phyloP scores from a whole-genome alignment of 805 yeast species.

The Barnettozyma sucrosica region DNA sequence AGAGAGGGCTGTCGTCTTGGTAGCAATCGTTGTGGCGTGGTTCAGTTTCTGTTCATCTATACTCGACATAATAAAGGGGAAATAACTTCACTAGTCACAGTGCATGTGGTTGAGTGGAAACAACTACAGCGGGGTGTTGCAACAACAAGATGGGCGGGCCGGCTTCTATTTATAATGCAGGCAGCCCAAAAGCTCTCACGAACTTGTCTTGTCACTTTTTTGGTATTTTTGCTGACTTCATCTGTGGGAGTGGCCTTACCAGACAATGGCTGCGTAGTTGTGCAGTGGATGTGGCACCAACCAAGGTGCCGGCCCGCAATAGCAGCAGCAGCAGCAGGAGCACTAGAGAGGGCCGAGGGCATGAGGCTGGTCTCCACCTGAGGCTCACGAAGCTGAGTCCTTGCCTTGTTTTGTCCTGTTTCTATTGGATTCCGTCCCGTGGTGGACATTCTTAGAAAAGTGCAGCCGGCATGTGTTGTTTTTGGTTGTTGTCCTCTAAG shows the following conservation, averaged over 20 bases:
- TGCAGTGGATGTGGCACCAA: not conserved
- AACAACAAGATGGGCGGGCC: not conserved
- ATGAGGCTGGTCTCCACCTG: too few species aligned
- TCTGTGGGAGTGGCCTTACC: not conserved
- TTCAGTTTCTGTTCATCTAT: slow-evolving; percentile 16
- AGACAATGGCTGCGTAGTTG: not conserved
- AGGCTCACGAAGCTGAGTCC: too few species aligned
- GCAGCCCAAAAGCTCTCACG: not conserved
- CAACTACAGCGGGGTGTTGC: not conserved
- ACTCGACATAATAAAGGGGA: slow-evolving; percentile 9
- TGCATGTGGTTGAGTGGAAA: not conserved
- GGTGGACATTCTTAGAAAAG: too few species aligned
- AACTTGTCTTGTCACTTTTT: not conserved
- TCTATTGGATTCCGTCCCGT: too few species aligned
- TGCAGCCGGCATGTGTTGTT: too few species aligned
- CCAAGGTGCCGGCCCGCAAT: not conserved
- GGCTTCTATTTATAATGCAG: not conserved
- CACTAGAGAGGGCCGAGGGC: too few species aligned
- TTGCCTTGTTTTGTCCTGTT: too few species aligned
- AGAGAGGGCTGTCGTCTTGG: slow-evolving; percentile 12
- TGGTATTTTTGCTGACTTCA: not conserved
- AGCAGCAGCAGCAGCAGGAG: too few species aligned
- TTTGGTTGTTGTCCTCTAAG: too few species aligned
- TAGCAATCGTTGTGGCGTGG: slow-evolving; percentile 12
- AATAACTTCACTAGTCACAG: slow-evolving; percentile 1